These are phyloP conservation scores for Fusarium sp. DNA, from an alignment of 2,329 filamentous ascomycete species.

Conservation along the genomic window DNA sequence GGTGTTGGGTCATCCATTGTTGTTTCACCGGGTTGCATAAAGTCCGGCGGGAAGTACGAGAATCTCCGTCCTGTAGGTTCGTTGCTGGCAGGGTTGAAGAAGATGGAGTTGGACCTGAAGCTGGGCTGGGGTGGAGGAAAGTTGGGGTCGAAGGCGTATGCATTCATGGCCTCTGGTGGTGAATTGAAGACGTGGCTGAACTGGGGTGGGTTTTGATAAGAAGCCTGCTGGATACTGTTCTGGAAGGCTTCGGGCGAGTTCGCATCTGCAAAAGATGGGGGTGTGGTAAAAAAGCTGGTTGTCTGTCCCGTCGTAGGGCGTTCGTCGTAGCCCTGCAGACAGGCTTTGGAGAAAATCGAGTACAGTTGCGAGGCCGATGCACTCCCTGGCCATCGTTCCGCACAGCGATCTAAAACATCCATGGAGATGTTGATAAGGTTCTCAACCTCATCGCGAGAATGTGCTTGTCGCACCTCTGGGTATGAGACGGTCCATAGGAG, in stretches of 20 bases:
- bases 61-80: conserved; percentile 69
- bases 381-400: conserved; percentile 92
- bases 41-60: conserved; percentile 74
- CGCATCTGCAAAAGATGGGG: conserved; percentile 50
- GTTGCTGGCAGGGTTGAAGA: conserved; percentile 68
- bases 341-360: conserved; percentile 84
- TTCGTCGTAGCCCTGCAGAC: conserved; percentile 86
- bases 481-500: conserved; percentile 94
- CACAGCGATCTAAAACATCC: conserved; percentile 82
- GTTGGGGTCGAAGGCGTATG: conserved; percentile 59
- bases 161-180: conserved; percentile 65
- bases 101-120: conserved; percentile 76
- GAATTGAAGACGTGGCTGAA: conserved; percentile 71
- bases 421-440: conserved; percentile 79
- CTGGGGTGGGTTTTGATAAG: conserved; percentile 63
- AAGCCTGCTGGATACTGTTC: conserved; percentile 51
- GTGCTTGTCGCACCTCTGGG: conserved; percentile 79
- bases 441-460: conserved; percentile 81
- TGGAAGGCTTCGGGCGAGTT: conserved; percentile 51
- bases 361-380: conserved; percentile 87
- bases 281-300: conserved; percentile 52
- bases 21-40: conserved; percentile 52
- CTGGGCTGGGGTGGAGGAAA: conserved; percentile 62
- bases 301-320: conserved; percentile 50
- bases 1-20: conserved; percentile 53